phyloP scores from a whole-genome alignment of 1,139 yeast species.

The Hyphopichia khmerensis region DNA sequence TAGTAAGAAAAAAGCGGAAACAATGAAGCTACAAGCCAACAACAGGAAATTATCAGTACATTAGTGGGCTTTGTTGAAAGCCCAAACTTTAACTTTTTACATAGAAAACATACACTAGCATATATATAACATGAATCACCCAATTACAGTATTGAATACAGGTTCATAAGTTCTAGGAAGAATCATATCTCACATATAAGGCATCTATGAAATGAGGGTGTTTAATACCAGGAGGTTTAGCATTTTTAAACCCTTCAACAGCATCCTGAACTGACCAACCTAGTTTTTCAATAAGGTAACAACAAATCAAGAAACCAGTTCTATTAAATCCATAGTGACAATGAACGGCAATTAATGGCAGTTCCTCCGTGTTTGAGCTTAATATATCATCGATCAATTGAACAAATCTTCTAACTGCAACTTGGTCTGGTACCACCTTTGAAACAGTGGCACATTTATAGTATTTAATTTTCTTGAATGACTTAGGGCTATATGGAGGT shows the following conservation, averaged over 20 bases:
- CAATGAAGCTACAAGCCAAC: too few relatives aligned
- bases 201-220: constrained; percentile 80
- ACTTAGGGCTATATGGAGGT: constrained; percentile 69
- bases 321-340: constrained; percentile 84
- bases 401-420: constrained; percentile 58
- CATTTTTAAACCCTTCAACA: constrained; percentile 54
- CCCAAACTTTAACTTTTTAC: too few relatives aligned
- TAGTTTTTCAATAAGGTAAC: constrained; percentile 61
- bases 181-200: constrained; percentile 61
- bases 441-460: constrained; percentile 78
- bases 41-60: too few relatives aligned
- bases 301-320: constrained; percentile 73
- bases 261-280: constrained; percentile 67
- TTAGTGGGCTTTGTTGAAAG: too few relatives aligned
- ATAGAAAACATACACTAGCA: too few relatives aligned
- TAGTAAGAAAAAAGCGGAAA: too few relatives aligned
- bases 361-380: constrained; percentile 14
- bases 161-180: background rate
- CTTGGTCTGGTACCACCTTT: constrained; percentile 69
- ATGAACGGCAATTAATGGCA: constrained; percentile 61
- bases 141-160: too few relatives aligned
- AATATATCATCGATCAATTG: constrained; percentile 52
- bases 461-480: constrained; percentile 54
- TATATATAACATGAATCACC: too few relatives aligned
- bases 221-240: constrained; percentile 72